These are phyloP conservation scores for Chaetomium sp. DNA, from an alignment of 2,329 filamentous ascomycete genomes.

Conservation along the genomic window DNA sequence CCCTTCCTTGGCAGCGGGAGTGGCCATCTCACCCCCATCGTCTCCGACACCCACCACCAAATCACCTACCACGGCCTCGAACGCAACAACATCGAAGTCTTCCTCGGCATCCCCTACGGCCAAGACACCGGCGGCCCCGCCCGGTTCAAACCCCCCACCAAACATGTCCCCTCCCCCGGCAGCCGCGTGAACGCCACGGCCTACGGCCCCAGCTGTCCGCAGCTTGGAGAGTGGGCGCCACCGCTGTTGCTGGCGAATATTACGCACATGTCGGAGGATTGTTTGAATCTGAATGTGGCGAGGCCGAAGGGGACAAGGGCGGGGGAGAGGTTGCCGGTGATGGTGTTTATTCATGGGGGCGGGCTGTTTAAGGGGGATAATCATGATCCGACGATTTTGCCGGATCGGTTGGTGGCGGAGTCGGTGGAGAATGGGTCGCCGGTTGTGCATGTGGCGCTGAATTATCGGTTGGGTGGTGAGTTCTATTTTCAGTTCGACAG, in stretches of 20 bases:
- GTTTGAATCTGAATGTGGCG: conserved; percentile 1
- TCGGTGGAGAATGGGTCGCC: background rate
- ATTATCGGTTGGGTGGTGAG: conserved; percentile 24
- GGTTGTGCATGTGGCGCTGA: conserved; percentile 7
- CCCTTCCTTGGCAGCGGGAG: background rate
- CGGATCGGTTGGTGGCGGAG: conserved; percentile 1
- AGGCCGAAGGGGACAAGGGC: background rate
- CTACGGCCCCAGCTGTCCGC: conserved; percentile 2
- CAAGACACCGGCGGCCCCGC: background rate
- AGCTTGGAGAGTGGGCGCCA: background rate
- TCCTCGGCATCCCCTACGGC: conserved; percentile 6
- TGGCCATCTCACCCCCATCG: background rate
- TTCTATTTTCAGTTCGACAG: background rate
- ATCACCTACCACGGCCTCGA: conserved; percentile 1
- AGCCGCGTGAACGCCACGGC: background rate
- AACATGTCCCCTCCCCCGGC: background rate
- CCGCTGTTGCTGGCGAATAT: background rate
- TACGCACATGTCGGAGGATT: conserved; percentile 1
- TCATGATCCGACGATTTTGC: conserved; percentile 5
- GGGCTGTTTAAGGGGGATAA: background rate
- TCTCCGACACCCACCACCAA: background rate
- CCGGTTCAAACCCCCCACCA: conserved; percentile 1
- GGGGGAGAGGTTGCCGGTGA: background rate
- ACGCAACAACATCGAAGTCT: conserved; percentile 4
- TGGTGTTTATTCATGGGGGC: conserved; percentile 5